Conservation (phyloP, 495 filamentous ascomycete genomes). For the Terfezia claveryi region DNA sequence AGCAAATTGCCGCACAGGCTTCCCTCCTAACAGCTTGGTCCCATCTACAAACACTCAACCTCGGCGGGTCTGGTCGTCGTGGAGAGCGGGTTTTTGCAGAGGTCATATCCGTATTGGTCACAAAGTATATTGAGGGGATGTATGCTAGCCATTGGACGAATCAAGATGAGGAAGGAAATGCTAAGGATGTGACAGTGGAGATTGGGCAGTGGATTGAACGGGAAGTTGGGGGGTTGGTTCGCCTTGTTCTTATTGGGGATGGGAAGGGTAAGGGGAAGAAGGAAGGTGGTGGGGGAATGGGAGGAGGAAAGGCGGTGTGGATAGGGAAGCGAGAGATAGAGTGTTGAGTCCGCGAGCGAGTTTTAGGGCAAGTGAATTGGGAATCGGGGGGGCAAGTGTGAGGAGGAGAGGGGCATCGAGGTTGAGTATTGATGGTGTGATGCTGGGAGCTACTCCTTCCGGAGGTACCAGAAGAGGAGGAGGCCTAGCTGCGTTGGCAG, state of each 20-base stretch:
- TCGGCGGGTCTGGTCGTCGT: constrained; percentile 16
- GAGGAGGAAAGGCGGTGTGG: background rate
- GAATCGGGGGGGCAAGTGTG: constrained; percentile 12
- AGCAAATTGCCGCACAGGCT: background rate
- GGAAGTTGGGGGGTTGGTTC: constrained; percentile 12
- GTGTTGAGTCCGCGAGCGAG: constrained; percentile 18
- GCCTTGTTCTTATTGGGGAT: constrained; percentile 13
- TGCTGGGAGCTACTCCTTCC: background rate
- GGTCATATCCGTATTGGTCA: constrained; percentile 18
- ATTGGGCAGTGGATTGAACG: constrained; percentile 11
- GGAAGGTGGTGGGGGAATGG: background rate
- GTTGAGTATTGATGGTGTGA: background rate
- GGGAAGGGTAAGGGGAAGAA: background rate
- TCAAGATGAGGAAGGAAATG: constrained; percentile 8
- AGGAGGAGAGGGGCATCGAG: constrained; percentile 14
- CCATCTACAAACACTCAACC: constrained; percentile 15
- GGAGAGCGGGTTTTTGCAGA: constrained; percentile 19
- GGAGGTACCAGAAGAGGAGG: background rate
- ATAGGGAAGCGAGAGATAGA: constrained; percentile 11
- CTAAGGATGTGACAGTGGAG: constrained; percentile 2
- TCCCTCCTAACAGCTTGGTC: constrained; percentile 6
- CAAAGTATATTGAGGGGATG: constrained; percentile 13
- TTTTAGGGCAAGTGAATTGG: constrained; percentile 7
- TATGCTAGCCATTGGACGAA: constrained; percentile 12
- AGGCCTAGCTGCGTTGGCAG: background rate